These are phyloP conservation scores for Coprinopsis cinerea DNA, from an alignment of 768 basidiomycete genomes.

Conservation along the genomic window DNA sequence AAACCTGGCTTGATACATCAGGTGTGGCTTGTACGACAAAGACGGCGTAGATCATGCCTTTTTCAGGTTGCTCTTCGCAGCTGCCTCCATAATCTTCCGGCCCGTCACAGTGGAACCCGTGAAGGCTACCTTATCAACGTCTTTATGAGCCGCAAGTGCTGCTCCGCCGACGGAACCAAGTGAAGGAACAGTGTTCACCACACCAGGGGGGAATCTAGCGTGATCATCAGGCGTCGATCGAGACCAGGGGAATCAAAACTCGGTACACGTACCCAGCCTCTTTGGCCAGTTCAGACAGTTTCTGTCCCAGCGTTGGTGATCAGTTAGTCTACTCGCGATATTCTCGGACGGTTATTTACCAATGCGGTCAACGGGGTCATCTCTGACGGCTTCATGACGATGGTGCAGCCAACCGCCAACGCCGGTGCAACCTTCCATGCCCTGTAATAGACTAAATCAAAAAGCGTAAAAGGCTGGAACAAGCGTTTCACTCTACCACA, in stretches of 20 bases:
- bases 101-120: conserved; percentile 91
- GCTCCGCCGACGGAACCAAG: conserved; percentile 79
- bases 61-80: conserved; percentile 90
- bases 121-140: conserved; percentile 93
- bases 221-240: conserved; percentile 6
- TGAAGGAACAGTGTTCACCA: conserved; percentile 84
- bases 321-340: conserved; percentile 2
- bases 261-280: conserved; percentile 87
- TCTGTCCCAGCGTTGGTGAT: conserved; percentile 36
- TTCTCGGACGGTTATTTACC: conserved; percentile 30
- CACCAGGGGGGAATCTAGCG: conserved; percentile 80
- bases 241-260: conserved; percentile 6
- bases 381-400: conserved; percentile 95
- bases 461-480: not conserved
- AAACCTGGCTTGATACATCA: conserved; percentile 50
- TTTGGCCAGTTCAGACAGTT: conserved; percentile 73
- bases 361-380: conserved; percentile 79
- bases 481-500: conserved; percentile 48
- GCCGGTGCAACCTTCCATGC: conserved; percentile 93
- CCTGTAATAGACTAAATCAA: conserved; percentile 29
- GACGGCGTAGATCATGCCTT: conserved; percentile 43
- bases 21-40: conserved; percentile 5
- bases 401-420: conserved; percentile 84
- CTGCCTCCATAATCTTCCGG: conserved; percentile 85
- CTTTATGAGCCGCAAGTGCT: conserved; percentile 73